Percentiles rank a stretch among this genome's conserved stretches.
These are phyloP conservation scores for Lentinula edodes DNA, from an alignment of 768 basidiomycete species.

Conservation along the genomic window DNA sequence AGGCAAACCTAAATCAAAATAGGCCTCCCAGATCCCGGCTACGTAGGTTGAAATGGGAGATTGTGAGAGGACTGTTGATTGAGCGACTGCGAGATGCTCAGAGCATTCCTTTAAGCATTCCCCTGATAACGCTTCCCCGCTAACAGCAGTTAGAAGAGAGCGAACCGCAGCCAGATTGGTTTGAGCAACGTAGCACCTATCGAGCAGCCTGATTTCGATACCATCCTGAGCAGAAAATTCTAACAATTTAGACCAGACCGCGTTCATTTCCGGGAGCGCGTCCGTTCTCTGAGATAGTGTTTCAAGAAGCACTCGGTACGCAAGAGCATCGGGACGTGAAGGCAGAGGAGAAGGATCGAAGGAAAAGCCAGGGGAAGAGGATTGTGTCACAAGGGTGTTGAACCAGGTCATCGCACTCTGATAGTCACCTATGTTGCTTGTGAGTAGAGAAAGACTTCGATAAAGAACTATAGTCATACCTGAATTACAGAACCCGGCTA, in stretches of 20 bases:
- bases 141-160: not conserved
- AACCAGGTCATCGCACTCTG: slow-evolving; percentile 69
- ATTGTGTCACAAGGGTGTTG: slow-evolving; percentile 49
- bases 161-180: slow-evolving; percentile 30
- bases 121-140: not conserved
- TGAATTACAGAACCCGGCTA: slow-evolving; percentile 57
- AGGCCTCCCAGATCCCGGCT: not conserved
- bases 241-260: slow-evolving; percentile 32
- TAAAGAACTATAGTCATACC: slow-evolving; percentile 11
- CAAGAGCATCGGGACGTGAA: slow-evolving; percentile 43
- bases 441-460: not conserved
- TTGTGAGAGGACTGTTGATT: not conserved
- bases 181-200: slow-evolving; percentile 37
- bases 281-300: slow-evolving; percentile 39
- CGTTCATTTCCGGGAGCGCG: slow-evolving; percentile 52
- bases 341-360: slow-evolving; percentile 38
- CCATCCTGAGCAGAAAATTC: slow-evolving; percentile 24
- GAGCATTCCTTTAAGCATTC: not conserved
- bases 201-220: slow-evolving; percentile 26
- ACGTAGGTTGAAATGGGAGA: not conserved
- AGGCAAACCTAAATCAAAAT: not conserved
- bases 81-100: not conserved
- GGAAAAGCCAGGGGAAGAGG: slow-evolving; percentile 23
- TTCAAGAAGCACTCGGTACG: slow-evolving; percentile 60
- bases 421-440: slow-evolving; percentile 36